These are phyloP conservation scores for Tagetes patula DNA, from an alignment of 129 eudicot species.

Conservation along the genomic window DNA sequence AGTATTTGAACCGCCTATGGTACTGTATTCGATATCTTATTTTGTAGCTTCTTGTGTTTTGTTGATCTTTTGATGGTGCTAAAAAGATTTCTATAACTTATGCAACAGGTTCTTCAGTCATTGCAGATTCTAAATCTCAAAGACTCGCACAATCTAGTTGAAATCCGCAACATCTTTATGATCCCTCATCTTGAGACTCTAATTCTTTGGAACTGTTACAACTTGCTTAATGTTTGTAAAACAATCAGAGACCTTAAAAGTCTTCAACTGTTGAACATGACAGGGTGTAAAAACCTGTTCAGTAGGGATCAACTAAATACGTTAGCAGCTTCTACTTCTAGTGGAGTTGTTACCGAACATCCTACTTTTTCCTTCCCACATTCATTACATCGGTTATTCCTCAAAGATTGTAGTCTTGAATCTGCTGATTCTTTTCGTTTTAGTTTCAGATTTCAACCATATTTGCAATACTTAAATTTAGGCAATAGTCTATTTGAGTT, in stretches of 20 bases:
- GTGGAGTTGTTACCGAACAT: neutral
- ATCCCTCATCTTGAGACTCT: slow-evolving; percentile 21
- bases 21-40: neutral
- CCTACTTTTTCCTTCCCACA: slow-evolving; percentile 12
- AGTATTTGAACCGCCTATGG: slow-evolving; percentile 30
- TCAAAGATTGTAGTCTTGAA: slow-evolving; percentile 12
- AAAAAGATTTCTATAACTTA: neutral
- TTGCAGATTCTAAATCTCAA: slow-evolving; percentile 26
- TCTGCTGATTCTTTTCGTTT: neutral
- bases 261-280: slow-evolving; percentile 6
- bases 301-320: neutral
- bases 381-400: slow-evolving; percentile 11
- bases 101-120: neutral
- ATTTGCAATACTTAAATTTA: slow-evolving; percentile 18
- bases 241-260: neutral
- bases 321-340: neutral
- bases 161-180: neutral
- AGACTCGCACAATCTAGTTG: neutral
- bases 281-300: slow-evolving; percentile 12
- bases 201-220: slow-evolving; percentile 19
- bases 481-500: slow-evolving; percentile 8
- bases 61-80: neutral
- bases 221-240: neutral
- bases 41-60: neutral
- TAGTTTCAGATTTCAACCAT: neutral